Evolutionary conservation across 2,329 filamentous ascomycete genomes (phyloP), one percentile per base, ranked within the genome.

Genomic region (Clarireedia homoeocarpa): DNA sequence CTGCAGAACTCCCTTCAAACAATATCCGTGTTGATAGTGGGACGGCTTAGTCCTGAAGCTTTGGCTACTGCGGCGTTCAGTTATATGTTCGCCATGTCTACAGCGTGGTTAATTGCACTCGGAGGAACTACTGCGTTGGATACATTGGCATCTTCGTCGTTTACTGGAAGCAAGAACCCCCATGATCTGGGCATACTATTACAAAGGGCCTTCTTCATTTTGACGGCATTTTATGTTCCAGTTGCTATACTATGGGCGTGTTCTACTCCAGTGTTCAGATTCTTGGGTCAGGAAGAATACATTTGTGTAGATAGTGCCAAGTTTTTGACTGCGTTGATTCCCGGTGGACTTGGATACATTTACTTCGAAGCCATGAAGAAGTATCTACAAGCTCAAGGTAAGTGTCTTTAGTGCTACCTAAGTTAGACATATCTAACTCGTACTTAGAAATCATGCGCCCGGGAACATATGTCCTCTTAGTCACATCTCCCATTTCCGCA

Each of bases 21-120:
- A 0, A 69, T 88, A 1, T 94, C 89, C 0, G 88, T 95, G 4
- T 74, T 95, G 47, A 84, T 95, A 39, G 89, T 89, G 3, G 90
- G 90, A 9, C 83, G 88, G 2, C 74, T 90, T 0, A 91, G 87
- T 0, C 85, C 90, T 1, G 86, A 94, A 70, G 84, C 89, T 1
- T 74, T 95, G 6, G 88, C 90, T 0, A 88, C 86, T 0, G 86
- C 89, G 1, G 89, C 90, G 0, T 95, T 95, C 66, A 88, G 87
- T 2, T 92, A 94, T 74, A 95, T 95, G 90, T 95, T 95, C 64
- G 90, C 90, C 54, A 91, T 92, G 87, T 84, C 87, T 23, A 90
- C 89, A 0, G 90, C 85, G 0, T 95, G 90, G 89, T 79, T 95
- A 39, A 88, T 95, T 58, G 90, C 85, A 0, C 79, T 95, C 4